Base-by-base conservation (phyloP, 2,329 filamentous ascomycete species). In the Ceratocystis colombiana region DNA sequence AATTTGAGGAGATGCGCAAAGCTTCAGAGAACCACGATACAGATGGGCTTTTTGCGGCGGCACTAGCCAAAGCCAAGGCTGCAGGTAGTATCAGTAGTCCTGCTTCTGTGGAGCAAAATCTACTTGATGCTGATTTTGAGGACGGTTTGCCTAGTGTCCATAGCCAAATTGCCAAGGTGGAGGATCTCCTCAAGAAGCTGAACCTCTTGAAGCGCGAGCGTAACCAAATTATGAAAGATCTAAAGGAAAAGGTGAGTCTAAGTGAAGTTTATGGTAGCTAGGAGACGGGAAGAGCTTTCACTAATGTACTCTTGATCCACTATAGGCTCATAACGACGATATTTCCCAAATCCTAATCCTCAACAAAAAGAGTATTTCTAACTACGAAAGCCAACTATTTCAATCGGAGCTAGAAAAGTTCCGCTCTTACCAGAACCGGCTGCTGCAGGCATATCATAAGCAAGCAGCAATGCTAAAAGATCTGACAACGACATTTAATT, bases 331-430 rank as follows among this genome's bases (percentile, higher is more conserved):
- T 76, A 90, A 88, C 70, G 95, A 99, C 73, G 95, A 99, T 72
- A 99, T 99, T 69, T 96, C 92, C 4, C 94, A 96, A 73, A 92
- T 97, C 12, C 80, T 99, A 68, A 99, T 99, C 66, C 79, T 99
- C 68, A 99, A 99, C 80, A 97, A 97, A 75, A 99, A 97, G 76
- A 88, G 90, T 1, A 93, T 97, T 72, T 83, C 90, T 22, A 96
- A 90, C 72, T 93, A 94, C 72, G 94, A 99, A 75, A 87, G 82
- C 12, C 90, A 96, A 72, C 82, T 99, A 2, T 99, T 99, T 77
- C 89, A 96, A 74, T 86, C 90, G 17, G 94, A 99, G 75, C 81
- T 99, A n/a, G 93, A 97, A 76, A 99, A 99, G 75, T 99, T 96
- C 77, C 82, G 91, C 53, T 88, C 91, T 33, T 90, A 96, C 72